Percentiles rank a stretch among this genome's conserved stretches.
phyloP scores from a whole-genome alignment of 306 rosid species.

The Cucumis sativus region DNA sequence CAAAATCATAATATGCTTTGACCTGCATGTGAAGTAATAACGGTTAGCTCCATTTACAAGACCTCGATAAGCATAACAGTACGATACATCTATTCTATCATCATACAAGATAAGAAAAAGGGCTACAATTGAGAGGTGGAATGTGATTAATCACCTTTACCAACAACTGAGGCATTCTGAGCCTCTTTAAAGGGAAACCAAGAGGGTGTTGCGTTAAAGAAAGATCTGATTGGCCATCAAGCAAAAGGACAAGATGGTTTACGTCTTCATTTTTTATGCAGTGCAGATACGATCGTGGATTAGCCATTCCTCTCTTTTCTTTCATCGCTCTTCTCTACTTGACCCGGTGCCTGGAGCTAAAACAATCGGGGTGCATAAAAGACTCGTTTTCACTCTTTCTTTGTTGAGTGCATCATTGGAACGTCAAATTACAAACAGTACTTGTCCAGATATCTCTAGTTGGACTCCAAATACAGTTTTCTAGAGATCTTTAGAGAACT shows the following conservation, averaged over 20 bases:
- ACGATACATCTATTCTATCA: not conserved
- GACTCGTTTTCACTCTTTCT: too few relatives aligned
- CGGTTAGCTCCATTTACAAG: not conserved
- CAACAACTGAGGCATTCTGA: not conserved
- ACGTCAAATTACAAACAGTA: too few relatives aligned
- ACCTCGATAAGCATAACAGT: not conserved
- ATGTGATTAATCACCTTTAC: not conserved
- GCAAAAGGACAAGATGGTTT: not conserved
- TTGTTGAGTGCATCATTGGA: too few relatives aligned
- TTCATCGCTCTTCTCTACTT: too few relatives aligned
- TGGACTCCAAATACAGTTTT: too few relatives aligned
- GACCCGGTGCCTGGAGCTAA: too few relatives aligned
- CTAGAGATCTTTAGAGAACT: too few relatives aligned
- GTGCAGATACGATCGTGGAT: too few relatives aligned
- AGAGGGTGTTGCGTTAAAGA: not conserved
- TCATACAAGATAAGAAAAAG: not conserved
- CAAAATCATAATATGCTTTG: constrained; percentile 50
- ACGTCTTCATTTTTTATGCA: not conserved
- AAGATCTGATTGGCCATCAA: not conserved
- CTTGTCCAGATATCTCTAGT: too few relatives aligned
- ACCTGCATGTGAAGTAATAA: constrained; percentile 28
- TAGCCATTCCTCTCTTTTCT: too few relatives aligned
- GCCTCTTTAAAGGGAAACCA: not conserved
- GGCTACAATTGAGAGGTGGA: not conserved
- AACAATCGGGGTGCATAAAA: too few relatives aligned